Evolutionary conservation across 805 yeast species (phyloP).

Genomic region (Spencermartinsiella europaea): DNA sequence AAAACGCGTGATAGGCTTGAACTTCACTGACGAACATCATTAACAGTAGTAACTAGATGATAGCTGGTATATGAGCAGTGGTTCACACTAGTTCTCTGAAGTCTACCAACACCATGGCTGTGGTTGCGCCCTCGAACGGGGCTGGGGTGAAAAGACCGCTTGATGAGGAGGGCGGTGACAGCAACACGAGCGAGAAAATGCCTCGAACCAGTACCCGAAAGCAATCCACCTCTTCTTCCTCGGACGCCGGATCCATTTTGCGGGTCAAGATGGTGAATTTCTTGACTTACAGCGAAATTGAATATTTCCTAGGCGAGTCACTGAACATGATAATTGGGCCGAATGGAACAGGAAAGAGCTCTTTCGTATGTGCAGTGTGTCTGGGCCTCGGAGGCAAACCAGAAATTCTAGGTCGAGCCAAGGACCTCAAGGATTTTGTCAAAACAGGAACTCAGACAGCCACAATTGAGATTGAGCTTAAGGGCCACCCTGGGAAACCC

Average conservation of each 20-base stretch:
- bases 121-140: too few relatives aligned
- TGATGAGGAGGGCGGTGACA: too few relatives aligned
- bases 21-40: too few relatives aligned
- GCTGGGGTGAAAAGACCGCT: too few relatives aligned
- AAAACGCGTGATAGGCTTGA: too few relatives aligned
- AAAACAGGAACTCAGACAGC: slow-evolving; percentile 54
- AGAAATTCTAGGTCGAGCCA: slow-evolving; percentile 58
- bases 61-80: too few relatives aligned
- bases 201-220: too few relatives aligned
- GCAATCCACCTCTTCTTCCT: too few relatives aligned
- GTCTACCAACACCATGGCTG: too few relatives aligned
- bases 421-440: slow-evolving; percentile 58
- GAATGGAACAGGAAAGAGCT: slow-evolving; percentile 93
- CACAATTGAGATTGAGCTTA: slow-evolving; percentile 47
- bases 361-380: slow-evolving; percentile 89
- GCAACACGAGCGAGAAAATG: too few relatives aligned
- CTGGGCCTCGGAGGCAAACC: slow-evolving; percentile 75
- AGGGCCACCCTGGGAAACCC: slow-evolving; percentile 33
- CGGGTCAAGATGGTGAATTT: slow-evolving; percentile 54
- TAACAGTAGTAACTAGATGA: too few relatives aligned
- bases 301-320: slow-evolving; percentile 71
- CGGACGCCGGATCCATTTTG: slow-evolving; percentile 43
- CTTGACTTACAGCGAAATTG: slow-evolving; percentile 58
- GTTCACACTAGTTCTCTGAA: too few relatives aligned
- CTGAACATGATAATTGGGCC: slow-evolving; percentile 93